These are phyloP conservation scores for Aspergillus campestris DNA, from an alignment of 495 filamentous ascomycete species.

Conservation along the genomic window DNA sequence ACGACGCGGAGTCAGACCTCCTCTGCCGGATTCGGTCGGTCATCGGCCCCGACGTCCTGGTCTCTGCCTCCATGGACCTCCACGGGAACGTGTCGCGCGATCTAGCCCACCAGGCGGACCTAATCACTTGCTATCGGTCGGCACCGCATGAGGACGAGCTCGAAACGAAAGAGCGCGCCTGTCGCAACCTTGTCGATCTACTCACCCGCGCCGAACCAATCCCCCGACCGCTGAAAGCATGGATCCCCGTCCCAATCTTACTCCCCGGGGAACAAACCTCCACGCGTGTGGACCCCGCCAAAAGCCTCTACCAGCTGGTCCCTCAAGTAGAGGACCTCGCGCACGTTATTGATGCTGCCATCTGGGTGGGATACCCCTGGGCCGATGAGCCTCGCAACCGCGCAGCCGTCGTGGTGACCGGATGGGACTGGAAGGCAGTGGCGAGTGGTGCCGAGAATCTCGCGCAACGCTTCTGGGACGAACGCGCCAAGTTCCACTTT, in stretches of 20 bases:
- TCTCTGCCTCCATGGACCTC: constrained; percentile 50
- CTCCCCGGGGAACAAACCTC: constrained; percentile 52
- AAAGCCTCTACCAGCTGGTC: constrained; percentile 43
- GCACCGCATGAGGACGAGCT: constrained; percentile 45
- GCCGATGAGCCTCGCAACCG: constrained; percentile 50
- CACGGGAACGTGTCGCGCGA: constrained; percentile 49
- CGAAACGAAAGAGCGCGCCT: constrained; percentile 48
- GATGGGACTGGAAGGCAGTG: constrained; percentile 35
- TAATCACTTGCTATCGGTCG: constrained; percentile 50
- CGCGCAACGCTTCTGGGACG: constrained; percentile 43
- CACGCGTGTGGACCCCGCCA: constrained; percentile 46
- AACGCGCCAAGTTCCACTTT: constrained; percentile 40
- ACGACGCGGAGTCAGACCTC: constrained; percentile 45
- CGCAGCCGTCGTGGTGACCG: constrained; percentile 44
- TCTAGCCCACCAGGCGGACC: constrained; percentile 41
- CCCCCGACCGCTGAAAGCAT: constrained; percentile 43
- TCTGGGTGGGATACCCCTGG: constrained; percentile 56
- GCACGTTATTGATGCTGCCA: constrained; percentile 44
- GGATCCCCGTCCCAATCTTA: constrained; percentile 46
- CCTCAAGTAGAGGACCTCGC: constrained; percentile 32
- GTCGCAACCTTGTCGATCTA: constrained; percentile 41
- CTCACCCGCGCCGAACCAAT: constrained; percentile 6
- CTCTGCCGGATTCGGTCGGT: constrained; percentile 38
- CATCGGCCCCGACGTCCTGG: constrained; percentile 40
- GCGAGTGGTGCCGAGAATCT: constrained; percentile 33